These are phyloP conservation scores for Diddensiella santjacobensis DNA, from an alignment of 805 yeast genomes.

Conservation along the genomic window DNA sequence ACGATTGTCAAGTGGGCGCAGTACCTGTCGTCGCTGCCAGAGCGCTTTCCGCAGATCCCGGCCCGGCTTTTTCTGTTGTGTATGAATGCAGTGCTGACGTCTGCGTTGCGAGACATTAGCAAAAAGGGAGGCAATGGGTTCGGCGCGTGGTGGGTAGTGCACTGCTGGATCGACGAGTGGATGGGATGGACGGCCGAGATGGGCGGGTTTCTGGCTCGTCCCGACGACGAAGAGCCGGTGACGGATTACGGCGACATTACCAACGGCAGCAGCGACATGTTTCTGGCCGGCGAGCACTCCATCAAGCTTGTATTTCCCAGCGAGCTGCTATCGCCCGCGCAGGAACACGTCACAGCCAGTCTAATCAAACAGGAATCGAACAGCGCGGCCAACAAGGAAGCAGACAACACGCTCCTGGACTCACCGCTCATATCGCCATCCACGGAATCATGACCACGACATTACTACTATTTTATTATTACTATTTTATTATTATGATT, in stretches of 20 bases:
- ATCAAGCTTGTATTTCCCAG: conserved; percentile 9
- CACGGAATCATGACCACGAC: not conserved
- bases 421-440: not conserved
- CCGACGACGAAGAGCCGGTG: not conserved
- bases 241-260: not conserved
- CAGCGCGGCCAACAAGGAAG: too few relatives aligned
- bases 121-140: conserved; percentile 56
- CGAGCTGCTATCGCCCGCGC: conserved; percentile 13
- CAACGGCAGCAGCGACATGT: not conserved
- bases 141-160: conserved; percentile 70
- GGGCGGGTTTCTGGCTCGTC: conserved; percentile 29
- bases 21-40: conserved; percentile 42
- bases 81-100: conserved; percentile 51
- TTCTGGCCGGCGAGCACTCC: not conserved
- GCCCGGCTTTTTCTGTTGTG: conserved; percentile 55
- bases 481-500: not conserved
- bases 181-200: conserved; percentile 60
- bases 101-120: conserved; percentile 60
- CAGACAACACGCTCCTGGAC: conserved; percentile 2
- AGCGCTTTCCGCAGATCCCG: conserved; percentile 45
- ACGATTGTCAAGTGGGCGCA: conserved; percentile 36
- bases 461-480: not conserved
- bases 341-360: too few relatives aligned
- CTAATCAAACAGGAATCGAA: too few relatives aligned
- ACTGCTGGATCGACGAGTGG: conserved; percentile 77